These are phyloP conservation scores for Asterella californica DNA, from an alignment of 225 moss, liverwort and hornwort species.

Conservation along the genomic window DNA sequence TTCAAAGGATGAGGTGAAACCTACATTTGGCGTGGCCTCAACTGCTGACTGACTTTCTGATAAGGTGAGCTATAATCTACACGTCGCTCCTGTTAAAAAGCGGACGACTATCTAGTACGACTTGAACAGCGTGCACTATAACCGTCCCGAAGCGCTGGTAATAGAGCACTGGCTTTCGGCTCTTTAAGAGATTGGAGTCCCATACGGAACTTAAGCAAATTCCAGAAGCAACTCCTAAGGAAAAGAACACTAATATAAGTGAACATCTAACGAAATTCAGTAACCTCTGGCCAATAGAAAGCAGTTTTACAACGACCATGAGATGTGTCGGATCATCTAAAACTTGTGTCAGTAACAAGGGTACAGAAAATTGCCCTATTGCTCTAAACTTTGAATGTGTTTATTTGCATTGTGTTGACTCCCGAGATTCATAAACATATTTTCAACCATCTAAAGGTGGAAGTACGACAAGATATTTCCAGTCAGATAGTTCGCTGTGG, in stretches of 20 bases:
- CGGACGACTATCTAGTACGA: not conserved
- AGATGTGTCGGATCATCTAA: too few species aligned
- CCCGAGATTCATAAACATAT: not conserved
- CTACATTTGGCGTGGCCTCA: not conserved
- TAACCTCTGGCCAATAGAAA: too few species aligned
- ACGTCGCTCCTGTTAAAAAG: not conserved
- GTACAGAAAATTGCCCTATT: not conserved
- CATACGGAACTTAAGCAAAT: too few species aligned
- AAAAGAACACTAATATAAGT: too few species aligned
- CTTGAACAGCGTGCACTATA: not conserved
- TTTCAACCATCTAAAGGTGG: not conserved
- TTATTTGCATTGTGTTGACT: not conserved
- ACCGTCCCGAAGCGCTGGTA: not conserved
- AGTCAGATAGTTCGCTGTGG: not conserved
- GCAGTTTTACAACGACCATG: too few species aligned
- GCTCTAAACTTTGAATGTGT: not conserved
- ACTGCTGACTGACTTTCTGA: not conserved
- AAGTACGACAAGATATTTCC: not conserved
- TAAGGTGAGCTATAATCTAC: not conserved
- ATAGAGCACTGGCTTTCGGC: too few species aligned
- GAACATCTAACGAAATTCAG: not conserved
- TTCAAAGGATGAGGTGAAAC: not conserved
- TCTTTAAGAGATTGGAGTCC: too few species aligned
- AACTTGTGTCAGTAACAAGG: too few species aligned
- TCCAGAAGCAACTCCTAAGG: too few species aligned